Evolutionary conservation across 1,139 yeast genomes (phyloP), one percentile per base, ranked within the genome.

Genomic region (Kluyveromyces marxianus): DNA sequence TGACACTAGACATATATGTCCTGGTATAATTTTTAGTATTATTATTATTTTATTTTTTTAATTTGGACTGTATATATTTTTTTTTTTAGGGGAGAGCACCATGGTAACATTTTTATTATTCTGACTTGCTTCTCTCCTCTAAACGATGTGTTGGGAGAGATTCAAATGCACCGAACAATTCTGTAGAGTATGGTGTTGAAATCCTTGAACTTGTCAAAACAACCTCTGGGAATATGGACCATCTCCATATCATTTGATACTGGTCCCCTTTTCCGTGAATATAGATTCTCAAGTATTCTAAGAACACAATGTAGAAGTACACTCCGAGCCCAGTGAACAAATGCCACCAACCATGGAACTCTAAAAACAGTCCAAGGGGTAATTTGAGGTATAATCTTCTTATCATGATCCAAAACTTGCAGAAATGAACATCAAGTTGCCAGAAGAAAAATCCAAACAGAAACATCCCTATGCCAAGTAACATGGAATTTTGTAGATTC

Each of bases 331-430:
- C 95, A 0, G 95, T 87, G 52, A 87, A 74, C 31, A 87, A 69
- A 62, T 92, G 98, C 98, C 98, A 92, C 97, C 97, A 92, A 21
- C 95, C 96, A 62, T 92, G 98, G 32, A 96, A 85, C 63, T 92
- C 98, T 35, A 92, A 71, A 7, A 92, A 54, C 53, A 88, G 77
- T 1, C 98, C 98, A 48, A 84, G 77, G 1, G 97, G 97, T 70
- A 89, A 76, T 2, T 96, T 95, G n/a, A 81, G 58, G 60, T 75
- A 69, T 2, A 66, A 56, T 53, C 95, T 76, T 63, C 97, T 77
- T 36, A 79, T 62, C 5, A 67, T 54, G 44, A 84, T 76, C 67
- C 88, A 81, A 35, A 67, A 63, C n/a, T 72, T 61, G 62, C 98
- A 92, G 46, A 83, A 74, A 58, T 83, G 87, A 46, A 86, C 86